Base-by-base conservation (phyloP, 345 rosid species). In the Gossypioides kirkii region DNA sequence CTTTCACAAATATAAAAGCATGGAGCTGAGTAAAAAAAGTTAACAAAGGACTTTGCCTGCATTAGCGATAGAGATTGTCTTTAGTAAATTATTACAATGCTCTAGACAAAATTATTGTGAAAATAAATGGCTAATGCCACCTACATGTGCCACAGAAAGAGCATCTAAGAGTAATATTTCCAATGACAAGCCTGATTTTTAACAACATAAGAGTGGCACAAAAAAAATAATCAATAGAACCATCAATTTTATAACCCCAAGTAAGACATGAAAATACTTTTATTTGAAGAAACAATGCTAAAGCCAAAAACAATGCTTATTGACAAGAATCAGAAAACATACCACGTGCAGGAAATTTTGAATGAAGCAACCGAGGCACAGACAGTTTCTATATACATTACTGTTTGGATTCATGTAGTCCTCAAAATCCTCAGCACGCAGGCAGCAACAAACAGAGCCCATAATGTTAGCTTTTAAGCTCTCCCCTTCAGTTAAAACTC, bases 401-500 rank as follows among this genome's bases (percentile, higher is more conserved):
- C 84, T 88, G 49, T 81, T 87, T 75, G 96, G 90, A 82, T 89
- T 86, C 84, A 87, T 75, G 81, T 93, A 91, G 68, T 89, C 94
- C 82, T 91, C 94, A 62, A 86, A 77, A 76, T 89, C 96, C 61
- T 84, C 86, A 23, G 71, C 81, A 32, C 69, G 92, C 76, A 92
- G 78, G 83, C 99, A 95, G 86, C 94, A 89, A 69, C 97, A 86
- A 78, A 88, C 91, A 73, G 96, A 70, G 70, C 99, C 99, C 98
- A 95, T 95, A 80, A 67, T 77, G 77, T 72, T 70, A 68, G 61
- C 75, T 83, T 43, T 13, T 74, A 76, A 79, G 71, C 72, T 71
- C 77, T 69, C 79, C 74, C 76, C 65, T 77, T 38, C 45, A 66
- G 26, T 62, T 64, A 70, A 65, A 66, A 61, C 74, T 47, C 66